Conservation (phyloP, 1,139 yeast genomes). For the Suhomyces maxii region DNA sequence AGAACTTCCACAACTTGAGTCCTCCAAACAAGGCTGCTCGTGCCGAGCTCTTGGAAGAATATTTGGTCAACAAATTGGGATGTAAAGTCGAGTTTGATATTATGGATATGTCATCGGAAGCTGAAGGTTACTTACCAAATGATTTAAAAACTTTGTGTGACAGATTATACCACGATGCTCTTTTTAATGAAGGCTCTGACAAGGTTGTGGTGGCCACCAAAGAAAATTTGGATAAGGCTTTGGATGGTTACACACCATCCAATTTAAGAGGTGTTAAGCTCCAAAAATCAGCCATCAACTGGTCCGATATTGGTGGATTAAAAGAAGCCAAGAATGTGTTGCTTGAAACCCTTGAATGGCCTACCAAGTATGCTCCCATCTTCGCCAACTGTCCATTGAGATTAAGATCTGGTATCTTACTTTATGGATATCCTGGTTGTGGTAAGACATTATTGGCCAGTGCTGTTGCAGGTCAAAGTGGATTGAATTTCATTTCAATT, state of each 20-base stretch:
- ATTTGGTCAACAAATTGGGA: constrained; percentile 35
- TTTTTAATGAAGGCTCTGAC: constrained; percentile 33
- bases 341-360: constrained; percentile 94
- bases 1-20: constrained; percentile 57
- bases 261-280: constrained; percentile 84
- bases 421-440: constrained; percentile 97
- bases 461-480: constrained; percentile 94
- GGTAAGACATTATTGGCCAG: constrained; percentile 93
- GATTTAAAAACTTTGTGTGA: constrained; percentile 76
- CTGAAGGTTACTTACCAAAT: constrained; percentile 88
- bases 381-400: constrained; percentile 86
- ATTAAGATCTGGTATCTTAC: constrained; percentile 81
- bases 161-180: constrained; percentile 67
- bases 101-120: constrained; percentile 71
- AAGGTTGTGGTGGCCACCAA: constrained; percentile 20
- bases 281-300: constrained; percentile 70
- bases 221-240: constrained; percentile 53
- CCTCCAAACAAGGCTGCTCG: constrained; percentile 74
- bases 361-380: constrained; percentile 92
- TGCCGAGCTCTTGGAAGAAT: constrained; percentile 48
- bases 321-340: constrained; percentile 71
- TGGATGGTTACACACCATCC: constrained; percentile 73
- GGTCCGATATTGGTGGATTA: constrained; percentile 92
- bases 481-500: constrained; percentile 86
- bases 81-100: constrained; percentile 49